Base-by-base conservation (phyloP, 2,329 filamentous ascomycete species). In the Ophiostoma quercus region DNA sequence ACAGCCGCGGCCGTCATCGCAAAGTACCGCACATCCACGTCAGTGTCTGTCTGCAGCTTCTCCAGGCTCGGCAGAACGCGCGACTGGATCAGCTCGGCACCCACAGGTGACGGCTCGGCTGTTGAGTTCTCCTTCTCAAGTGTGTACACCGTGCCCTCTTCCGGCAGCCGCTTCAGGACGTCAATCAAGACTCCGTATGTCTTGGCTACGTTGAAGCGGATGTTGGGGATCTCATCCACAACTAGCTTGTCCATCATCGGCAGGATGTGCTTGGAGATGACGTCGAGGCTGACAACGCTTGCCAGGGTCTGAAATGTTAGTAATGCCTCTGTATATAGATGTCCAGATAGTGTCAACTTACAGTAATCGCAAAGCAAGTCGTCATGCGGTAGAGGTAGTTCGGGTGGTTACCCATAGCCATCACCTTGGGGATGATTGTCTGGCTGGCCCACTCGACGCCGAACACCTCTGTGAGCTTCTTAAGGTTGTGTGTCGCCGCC, bases 301-400 rank as follows among this genome's bases (percentile, higher is more conserved):
- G 95, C 91, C 73, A 99, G 88, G 32, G 94, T 99, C 95, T 99
- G 5, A 2, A 19, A 54, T 71, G 74, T 70, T 57, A 68, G 66
- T 11, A 86, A 2, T 8, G 19, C 25, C 9, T 60, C 29, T 8
- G 54, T 39, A 6, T 39, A 3, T 3, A 41, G 14, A 51, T n/a
- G n/a, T 9, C 16, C 47, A 51, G 19, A 22, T 14, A 14, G 11
- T 11, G 5, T 14, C 12, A 51, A 66, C 57, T 7, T 66, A 71
- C 70, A 3, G 70, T 67, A 74, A 99, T 96, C 73, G 95, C 95
- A 79, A 99, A 99, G 83, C 94, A 98, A n/a, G 95, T 99, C 11
- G 95, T 99, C 95, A 99, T 99, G 79, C 95, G 88, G 86, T 99
- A 99, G 68, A 99, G 90, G 79, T 99, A 99, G 83, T 99, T 99